phyloP scores from a whole-genome alignment of 805 yeast genomes.

The Alloascoidea africana region DNA sequence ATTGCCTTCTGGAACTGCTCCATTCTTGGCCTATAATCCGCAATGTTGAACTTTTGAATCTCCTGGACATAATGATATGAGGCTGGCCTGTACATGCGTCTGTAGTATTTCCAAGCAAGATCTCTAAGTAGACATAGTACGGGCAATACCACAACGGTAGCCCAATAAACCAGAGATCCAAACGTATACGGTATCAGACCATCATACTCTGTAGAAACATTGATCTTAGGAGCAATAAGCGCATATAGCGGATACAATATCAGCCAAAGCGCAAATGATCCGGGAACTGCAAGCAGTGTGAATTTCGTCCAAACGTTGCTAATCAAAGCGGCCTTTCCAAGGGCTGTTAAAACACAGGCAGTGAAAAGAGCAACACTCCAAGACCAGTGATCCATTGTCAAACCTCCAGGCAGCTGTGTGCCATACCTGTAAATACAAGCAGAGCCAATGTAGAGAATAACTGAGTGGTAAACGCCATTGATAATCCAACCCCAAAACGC shows the following conservation, averaged over 20 bases:
- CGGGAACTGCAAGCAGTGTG: conserved; percentile 86
- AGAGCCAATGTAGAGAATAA: conserved; percentile 63
- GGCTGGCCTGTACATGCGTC: conserved; percentile 84
- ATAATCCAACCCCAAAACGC: conserved; percentile 97
- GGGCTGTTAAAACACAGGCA: conserved; percentile 71
- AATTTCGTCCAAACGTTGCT: conserved; percentile 93
- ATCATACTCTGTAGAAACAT: conserved; percentile 69
- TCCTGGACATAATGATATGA: conserved; percentile 92
- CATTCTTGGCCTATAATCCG: conserved; percentile 89
- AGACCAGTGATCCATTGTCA: conserved; percentile 75
- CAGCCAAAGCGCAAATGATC: conserved; percentile 77
- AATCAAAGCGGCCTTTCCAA: conserved; percentile 90
- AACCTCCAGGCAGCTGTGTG: conserved; percentile 37
- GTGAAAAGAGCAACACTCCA: conserved; percentile 91
- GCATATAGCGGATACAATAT: conserved; percentile 80
- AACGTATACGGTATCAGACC: conserved; percentile 72
- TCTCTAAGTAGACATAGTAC: conserved; percentile 72
- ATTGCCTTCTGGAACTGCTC: conserved; percentile 96
- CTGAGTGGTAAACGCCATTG: conserved; percentile 92
- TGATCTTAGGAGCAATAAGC: conserved; percentile 64
- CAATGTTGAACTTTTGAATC: conserved; percentile 87
- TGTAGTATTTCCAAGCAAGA: conserved; percentile 86
- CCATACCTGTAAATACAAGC: conserved; percentile 56
- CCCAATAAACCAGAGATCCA: conserved; percentile 74
- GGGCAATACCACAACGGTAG: conserved; percentile 62